Evolutionary conservation across 768 basidiomycete species (phyloP).

Genomic region (Amanita rimosa): DNA sequence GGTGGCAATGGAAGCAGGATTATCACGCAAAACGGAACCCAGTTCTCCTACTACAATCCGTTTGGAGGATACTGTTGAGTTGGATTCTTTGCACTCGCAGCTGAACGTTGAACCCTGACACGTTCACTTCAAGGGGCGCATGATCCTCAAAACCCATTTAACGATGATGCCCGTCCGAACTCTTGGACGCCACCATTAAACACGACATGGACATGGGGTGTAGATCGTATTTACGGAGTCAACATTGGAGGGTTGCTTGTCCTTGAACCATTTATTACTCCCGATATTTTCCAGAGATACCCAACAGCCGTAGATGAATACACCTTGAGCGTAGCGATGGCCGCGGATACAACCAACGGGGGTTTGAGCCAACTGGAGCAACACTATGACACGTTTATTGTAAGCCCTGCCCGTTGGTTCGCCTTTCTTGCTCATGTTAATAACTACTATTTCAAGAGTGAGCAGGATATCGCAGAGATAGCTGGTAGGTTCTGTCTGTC

Average conservation of each 20-base stretch:
- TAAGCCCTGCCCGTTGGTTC: conserved; percentile 25
- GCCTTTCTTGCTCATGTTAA: neutral
- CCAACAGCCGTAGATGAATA: conserved; percentile 49
- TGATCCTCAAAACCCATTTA: conserved; percentile 57
- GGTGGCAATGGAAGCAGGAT: conserved; percentile 58
- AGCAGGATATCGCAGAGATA: conserved; percentile 78
- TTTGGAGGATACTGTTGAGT: conserved; percentile 57
- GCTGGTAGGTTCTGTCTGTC: conserved; percentile 28
- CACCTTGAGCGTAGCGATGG: conserved; percentile 56
- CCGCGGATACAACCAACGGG: conserved; percentile 39
- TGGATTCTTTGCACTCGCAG: neutral
- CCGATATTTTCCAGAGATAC: conserved; percentile 52
- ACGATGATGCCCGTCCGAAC: conserved; percentile 55
- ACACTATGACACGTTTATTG: conserved; percentile 79
- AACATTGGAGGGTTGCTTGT: conserved; percentile 72
- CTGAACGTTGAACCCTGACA: neutral
- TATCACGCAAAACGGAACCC: conserved; percentile 48
- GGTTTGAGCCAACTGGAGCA: conserved; percentile 56
- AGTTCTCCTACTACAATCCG: conserved; percentile 59
- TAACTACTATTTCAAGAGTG: conserved; percentile 40
- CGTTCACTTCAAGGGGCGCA: conserved; percentile 30
- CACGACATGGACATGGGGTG: conserved; percentile 55
- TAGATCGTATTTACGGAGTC: conserved; percentile 45
- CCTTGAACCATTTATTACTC: conserved; percentile 69
- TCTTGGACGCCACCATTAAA: conserved; percentile 67